Percentiles rank a stretch among this genome's conserved stretches.
Evolutionary conservation across 78 protist genomes (phyloP).

Genomic region (Creolimax fragrantissima): DNA sequence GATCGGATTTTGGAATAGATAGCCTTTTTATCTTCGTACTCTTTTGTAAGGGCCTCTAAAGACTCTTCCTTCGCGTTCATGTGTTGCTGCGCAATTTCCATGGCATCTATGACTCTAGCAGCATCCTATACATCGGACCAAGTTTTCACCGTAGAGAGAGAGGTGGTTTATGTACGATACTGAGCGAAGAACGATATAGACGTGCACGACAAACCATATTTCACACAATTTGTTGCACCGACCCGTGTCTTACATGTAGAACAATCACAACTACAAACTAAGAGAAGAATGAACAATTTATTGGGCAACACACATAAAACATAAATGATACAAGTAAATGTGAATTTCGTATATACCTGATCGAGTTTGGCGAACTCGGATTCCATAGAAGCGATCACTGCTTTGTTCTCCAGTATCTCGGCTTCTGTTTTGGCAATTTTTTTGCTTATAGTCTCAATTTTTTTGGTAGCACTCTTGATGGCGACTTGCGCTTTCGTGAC

Average conservation of each 20-base stretch:
- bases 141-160: too few species aligned
- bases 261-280: too few species aligned
- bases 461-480: neutral
- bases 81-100: neutral
- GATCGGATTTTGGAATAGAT: neutral
- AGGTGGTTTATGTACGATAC: too few species aligned
- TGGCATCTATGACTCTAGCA: neutral
- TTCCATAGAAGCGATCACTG: neutral
- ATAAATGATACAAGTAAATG: neutral
- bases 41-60: neutral
- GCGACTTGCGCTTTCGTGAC: neutral
- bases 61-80: neutral
- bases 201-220: too few species aligned
- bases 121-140: too few species aligned
- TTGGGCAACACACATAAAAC: too few species aligned
- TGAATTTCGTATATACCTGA: neutral
- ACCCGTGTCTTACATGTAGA: too few species aligned
- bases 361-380: neutral
- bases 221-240: too few species aligned
- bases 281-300: too few species aligned
- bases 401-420: neutral
- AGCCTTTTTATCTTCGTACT: neutral
- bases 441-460: neutral
- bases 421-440: neutral
- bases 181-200: too few species aligned